These are phyloP conservation scores for Rhodotorula glutinis DNA, from an alignment of 1,284 basidiomycete genomes.

Conservation along the genomic window DNA sequence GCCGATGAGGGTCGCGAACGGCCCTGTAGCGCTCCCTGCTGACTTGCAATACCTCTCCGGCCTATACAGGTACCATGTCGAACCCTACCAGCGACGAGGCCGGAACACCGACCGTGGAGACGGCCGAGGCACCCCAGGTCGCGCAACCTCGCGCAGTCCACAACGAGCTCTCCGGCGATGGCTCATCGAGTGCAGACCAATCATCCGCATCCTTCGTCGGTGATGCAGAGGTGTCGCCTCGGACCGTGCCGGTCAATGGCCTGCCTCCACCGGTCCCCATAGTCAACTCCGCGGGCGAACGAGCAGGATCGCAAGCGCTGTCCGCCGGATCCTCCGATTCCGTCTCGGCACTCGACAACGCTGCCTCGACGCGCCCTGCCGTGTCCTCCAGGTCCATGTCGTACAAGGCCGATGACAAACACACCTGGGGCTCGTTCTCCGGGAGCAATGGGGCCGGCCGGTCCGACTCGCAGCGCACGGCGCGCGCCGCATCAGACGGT, in stretches of 20 bases:
- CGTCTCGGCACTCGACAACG: not conserved
- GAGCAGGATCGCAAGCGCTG: not conserved
- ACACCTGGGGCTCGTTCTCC: not conserved
- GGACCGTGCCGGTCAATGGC: not conserved
- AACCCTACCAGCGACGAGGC: too few relatives aligned
- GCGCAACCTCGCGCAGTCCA: too few relatives aligned
- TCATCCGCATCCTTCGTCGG: not conserved
- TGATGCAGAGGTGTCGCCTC: not conserved
- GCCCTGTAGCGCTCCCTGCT: too few relatives aligned
- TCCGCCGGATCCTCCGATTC: not conserved
- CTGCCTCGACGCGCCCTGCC: constrained; percentile 1
- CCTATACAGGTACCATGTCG: too few relatives aligned
- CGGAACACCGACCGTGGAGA: too few relatives aligned
- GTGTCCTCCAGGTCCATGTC: constrained; percentile 7
- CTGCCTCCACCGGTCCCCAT: constrained; percentile 13
- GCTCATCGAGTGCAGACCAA: not conserved
- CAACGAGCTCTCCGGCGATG: too few relatives aligned
- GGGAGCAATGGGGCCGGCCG: not conserved
- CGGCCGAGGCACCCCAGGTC: too few relatives aligned
- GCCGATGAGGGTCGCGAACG: too few relatives aligned
- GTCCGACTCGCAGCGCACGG: constrained; percentile 19
- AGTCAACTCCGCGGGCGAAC: not conserved
- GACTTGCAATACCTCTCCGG: too few relatives aligned
- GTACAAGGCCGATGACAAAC: constrained; percentile 11
- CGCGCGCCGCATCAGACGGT: constrained; percentile 30